Percentiles rank a stretch among this genome's conserved stretches.
Evolutionary conservation across 208 protist species (phyloP).

Genomic region (Acanthamoeba culbertsoni): DNA sequence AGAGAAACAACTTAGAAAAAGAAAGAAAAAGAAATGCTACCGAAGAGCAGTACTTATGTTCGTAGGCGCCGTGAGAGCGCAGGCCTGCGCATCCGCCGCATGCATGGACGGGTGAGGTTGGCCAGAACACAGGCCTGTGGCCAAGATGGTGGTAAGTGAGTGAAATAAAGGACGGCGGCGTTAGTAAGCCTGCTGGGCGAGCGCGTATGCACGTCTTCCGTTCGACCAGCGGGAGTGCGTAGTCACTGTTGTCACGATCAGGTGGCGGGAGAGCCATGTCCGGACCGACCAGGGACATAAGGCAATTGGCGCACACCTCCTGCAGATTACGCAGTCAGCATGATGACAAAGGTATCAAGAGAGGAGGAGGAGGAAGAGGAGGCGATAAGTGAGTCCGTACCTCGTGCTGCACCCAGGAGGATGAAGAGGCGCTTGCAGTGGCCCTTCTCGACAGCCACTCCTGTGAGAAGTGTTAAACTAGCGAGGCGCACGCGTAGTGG

Average conservation of each 20-base stretch:
- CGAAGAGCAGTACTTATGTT: background rate
- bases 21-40: background rate
- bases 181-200: background rate
- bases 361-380: background rate
- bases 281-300: background rate
- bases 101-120: background rate
- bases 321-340: background rate
- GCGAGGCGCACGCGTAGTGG: background rate
- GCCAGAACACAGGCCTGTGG: conserved; percentile 7
- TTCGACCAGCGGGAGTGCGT: background rate
- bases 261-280: background rate
- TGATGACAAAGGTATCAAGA: background rate
- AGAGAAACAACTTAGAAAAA: background rate
- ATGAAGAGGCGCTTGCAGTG: background rate
- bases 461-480: background rate
- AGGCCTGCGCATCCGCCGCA: background rate
- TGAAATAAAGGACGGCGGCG: background rate
- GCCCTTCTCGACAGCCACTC: background rate
- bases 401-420: background rate
- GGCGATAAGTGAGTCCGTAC: background rate
- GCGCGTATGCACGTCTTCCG: background rate
- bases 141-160: background rate
- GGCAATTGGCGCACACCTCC: background rate
- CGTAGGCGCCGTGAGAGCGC: background rate
- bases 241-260: background rate